phyloP scores from a whole-genome alignment of 2,329 filamentous ascomycete species.

The Fusarium tanahbumbuense region DNA sequence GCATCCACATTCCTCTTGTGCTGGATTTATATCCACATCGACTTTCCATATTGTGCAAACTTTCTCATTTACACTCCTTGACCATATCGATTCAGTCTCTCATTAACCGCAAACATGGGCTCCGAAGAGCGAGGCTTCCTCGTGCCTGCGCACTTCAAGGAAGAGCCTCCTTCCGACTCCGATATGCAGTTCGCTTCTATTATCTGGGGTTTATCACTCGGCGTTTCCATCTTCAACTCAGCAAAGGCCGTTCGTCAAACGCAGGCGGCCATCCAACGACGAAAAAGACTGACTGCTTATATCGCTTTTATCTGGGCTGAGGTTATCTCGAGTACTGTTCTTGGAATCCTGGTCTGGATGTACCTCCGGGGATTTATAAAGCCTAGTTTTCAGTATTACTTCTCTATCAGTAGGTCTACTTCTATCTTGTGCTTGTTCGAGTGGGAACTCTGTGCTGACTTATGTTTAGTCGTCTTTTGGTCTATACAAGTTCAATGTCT shows the following conservation, averaged over 20 bases:
- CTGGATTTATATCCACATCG: neutral
- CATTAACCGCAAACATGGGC: constrained; percentile 4
- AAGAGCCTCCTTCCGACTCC: constrained; percentile 15
- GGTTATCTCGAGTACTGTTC: constrained; percentile 35
- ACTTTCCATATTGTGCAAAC: neutral
- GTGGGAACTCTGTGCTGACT: neutral
- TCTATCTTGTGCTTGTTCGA: neutral
- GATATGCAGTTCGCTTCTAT: constrained; percentile 44
- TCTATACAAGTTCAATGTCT: constrained; percentile 56
- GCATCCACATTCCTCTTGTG: constrained; percentile 2
- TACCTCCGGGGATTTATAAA: constrained; percentile 36
- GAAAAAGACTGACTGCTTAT: constrained; percentile 37
- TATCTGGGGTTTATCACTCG: constrained; percentile 41
- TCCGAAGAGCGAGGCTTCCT: constrained; percentile 38
- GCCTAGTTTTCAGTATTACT: constrained; percentile 49
- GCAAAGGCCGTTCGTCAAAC: constrained; percentile 39
- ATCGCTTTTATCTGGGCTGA: constrained; percentile 38
- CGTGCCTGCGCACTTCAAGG: constrained; percentile 33
- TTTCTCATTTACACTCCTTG: constrained; percentile 2
- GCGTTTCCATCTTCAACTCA: constrained; percentile 40
- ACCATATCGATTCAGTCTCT: neutral
- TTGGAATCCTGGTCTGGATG: constrained; percentile 40
- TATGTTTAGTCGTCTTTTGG: constrained; percentile 44
- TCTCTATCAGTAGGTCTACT: constrained; percentile 40
- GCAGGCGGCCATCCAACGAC: constrained; percentile 23